These are phyloP conservation scores for Alternaria dauci DNA, from an alignment of 2,329 filamentous ascomycete genomes.

Conservation along the genomic window DNA sequence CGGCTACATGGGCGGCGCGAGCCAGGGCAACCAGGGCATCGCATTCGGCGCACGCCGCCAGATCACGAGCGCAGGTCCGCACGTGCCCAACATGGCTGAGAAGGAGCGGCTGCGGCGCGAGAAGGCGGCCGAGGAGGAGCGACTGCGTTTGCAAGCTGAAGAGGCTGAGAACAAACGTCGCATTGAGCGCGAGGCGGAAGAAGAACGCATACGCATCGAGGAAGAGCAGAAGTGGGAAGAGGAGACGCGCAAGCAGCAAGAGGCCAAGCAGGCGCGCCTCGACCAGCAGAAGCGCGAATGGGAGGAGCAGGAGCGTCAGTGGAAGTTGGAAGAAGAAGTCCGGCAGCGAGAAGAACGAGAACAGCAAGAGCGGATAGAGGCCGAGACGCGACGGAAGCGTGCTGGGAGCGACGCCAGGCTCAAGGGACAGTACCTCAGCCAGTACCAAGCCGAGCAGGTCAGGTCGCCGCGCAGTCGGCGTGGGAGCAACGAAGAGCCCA, in stretches of 20 bases:
- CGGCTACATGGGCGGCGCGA: constrained; percentile 95
- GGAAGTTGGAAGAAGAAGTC: constrained; percentile 78
- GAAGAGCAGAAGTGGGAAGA: constrained; percentile 74
- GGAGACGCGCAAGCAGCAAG: constrained; percentile 67
- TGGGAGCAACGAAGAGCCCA: constrained; percentile 56
- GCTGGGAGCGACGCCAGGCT: constrained; percentile 72
- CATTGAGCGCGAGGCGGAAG: constrained; percentile 65
- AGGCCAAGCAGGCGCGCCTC: constrained; percentile 66
- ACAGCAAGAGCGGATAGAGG: constrained; percentile 67
- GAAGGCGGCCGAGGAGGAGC: constrained; percentile 64
- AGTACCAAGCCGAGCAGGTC: constrained; percentile 79
- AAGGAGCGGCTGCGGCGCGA: constrained; percentile 76
- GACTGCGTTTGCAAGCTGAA: constrained; percentile 59
- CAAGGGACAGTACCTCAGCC: constrained; percentile 83
- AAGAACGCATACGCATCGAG: constrained; percentile 67
- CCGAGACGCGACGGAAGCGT: constrained; percentile 70
- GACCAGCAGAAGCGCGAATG: constrained; percentile 76
- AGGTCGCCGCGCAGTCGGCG: constrained; percentile 47
- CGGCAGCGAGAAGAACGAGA: constrained; percentile 76
- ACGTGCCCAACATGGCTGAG: constrained; percentile 81
- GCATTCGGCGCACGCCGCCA: constrained; percentile 90
- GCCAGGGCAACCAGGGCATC: constrained; percentile 93
- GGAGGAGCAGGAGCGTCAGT: constrained; percentile 79
- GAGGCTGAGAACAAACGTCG: constrained; percentile 61
- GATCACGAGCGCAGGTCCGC: constrained; percentile 83